Conservation (phyloP, 2,329 filamentous ascomycete species). For the Chaetomiaceae sp. region DNA sequence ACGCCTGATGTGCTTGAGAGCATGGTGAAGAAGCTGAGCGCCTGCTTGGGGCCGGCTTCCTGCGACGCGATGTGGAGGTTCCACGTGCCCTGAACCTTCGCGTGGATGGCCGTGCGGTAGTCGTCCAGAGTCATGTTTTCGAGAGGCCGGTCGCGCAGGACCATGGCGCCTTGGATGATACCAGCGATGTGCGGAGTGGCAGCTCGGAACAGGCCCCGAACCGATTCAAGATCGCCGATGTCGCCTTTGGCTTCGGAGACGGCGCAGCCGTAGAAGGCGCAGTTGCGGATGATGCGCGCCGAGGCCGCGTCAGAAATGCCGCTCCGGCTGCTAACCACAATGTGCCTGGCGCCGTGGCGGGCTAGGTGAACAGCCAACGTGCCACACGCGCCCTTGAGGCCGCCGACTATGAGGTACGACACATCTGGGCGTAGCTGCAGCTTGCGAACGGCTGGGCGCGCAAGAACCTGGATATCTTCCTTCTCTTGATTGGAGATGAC, state of each 20-base stretch:
- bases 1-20: constrained; percentile 35
- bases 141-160: constrained; percentile 19
- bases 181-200: constrained; percentile 18
- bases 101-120: constrained; percentile 6
- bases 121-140: constrained; percentile 13
- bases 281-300: too few species aligned
- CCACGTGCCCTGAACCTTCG: constrained; percentile 19
- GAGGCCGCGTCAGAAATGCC: too few species aligned
- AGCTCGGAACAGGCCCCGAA: constrained; percentile 8
- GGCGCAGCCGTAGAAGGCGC: too few species aligned
- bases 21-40: constrained; percentile 38
- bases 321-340: too few species aligned
- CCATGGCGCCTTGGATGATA: constrained; percentile 25
- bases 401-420: too few species aligned
- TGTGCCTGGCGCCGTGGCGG: too few species aligned
- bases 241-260: constrained; percentile 16
- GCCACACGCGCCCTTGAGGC: too few species aligned
- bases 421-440: too few species aligned
- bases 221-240: constrained; percentile 11
- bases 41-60: constrained; percentile 7
- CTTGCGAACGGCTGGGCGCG: too few species aligned
- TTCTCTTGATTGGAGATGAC: too few species aligned
- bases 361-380: too few species aligned
- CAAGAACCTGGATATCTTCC: too few species aligned
- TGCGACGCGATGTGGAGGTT: constrained; percentile 11